Base-by-base conservation (phyloP, 164 flowering plant species). In the Stephania cephalantha region DNA sequence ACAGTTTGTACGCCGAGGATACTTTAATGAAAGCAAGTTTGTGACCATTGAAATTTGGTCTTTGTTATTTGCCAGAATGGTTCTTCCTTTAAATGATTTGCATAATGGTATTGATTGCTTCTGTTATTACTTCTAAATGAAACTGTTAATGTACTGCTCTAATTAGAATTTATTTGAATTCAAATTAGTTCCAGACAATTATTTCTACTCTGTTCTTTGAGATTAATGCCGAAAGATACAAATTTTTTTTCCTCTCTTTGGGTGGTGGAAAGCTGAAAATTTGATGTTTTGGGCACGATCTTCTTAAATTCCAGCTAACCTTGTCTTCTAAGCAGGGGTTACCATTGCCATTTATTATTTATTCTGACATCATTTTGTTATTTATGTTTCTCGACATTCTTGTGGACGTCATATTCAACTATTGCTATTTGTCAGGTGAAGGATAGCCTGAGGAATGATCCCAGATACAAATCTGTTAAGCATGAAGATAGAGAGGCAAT, bases 401-500 rank as follows among this genome's bases (percentile, higher is more conserved):
- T 11, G 10, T 25, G 17, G 2, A 20, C 18, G 64, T 67, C 15
- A 48, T 15, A n/a, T 18, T 66, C 13, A 30, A n/a, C 25, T 44
- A 8, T 31, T 69, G 63, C 48, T 71, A 72, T 78, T 42, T 73
- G 79, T 61, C 68, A 93, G 99, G 97, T 94, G 73, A 96, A 96
- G 82, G 98, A 96, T 77, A 86, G 87, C 76, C 76, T 96, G 29
- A 83, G 95, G 78, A 80, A 83, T 85, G 99, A 96, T 70, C 91
- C 90, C 69, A 88, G 99, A 76, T 96, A 92, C 86, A 90, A 82
- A 83, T 81, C 89, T 78, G 95, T 91, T 52, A 87, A 79, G 84
- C 98, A 94, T 81, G 98, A 96, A 71, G 98, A 96, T 29, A 84
- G 98, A 82, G 99, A 96, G 79, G 55, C 79, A 46, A 74, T 94